These are phyloP conservation scores for Boletus sp. DNA, from an alignment of 1,284 basidiomycete genomes.

Conservation along the genomic window DNA sequence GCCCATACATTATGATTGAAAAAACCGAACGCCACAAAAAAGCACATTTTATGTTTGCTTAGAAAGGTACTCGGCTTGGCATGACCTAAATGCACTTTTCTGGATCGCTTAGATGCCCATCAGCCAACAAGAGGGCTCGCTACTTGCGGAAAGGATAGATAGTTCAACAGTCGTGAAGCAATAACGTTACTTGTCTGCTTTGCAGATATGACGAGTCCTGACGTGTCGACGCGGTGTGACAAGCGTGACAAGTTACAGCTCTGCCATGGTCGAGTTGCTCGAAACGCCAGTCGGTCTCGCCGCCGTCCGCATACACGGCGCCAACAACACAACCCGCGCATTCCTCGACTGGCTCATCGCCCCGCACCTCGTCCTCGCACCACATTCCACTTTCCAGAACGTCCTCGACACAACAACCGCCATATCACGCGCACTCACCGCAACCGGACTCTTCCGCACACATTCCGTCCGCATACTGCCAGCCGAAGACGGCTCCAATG, in stretches of 20 bases:
- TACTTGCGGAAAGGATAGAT: no score
- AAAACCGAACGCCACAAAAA: no score
- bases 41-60: no score
- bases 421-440: constrained; percentile 62
- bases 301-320: constrained; percentile 76
- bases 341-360: constrained; percentile 80
- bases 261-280: constrained; percentile 25
- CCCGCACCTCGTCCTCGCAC: constrained; percentile 41
- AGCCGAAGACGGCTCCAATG: constrained; percentile 45
- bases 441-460: constrained; percentile 73
- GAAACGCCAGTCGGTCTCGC: constrained; percentile 28
- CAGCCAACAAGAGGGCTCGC: no score
- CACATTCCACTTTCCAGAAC: constrained; percentile 51
- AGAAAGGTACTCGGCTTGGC: no score
- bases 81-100: no score
- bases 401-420: constrained; percentile 68
- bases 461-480: constrained; percentile 75
- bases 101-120: no score
- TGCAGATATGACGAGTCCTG: background rate
- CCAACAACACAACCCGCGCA: constrained; percentile 67
- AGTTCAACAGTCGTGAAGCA: no score
- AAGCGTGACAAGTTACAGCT: constrained; percentile 12
- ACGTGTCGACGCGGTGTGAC: constrained; percentile 25
- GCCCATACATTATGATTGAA: constrained; percentile 58
- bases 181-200: no score